A percentile compares a stretch with the other conserved stretches of the same genome.
Evolutionary conservation across 179 eudicot species (phyloP).

Genomic region (Silene vulgaris): DNA sequence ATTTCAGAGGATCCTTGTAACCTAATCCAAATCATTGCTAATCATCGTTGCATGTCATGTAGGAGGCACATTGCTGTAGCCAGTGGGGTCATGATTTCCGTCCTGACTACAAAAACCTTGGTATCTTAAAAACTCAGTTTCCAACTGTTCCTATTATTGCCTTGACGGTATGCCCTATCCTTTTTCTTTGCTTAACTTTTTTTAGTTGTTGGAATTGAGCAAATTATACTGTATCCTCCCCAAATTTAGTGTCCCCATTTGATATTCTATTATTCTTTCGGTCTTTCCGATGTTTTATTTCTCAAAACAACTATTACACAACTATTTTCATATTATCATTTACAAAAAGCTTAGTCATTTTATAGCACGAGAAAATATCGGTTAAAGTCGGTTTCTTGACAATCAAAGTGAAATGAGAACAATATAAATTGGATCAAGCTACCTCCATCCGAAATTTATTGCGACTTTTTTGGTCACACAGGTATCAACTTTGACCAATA

Average conservation of each 20-base stretch:
- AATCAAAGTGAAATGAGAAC: too few species aligned
- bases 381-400: too few species aligned
- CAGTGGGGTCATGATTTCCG: slow-evolving; percentile 99
- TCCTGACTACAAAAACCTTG: slow-evolving; percentile 95
- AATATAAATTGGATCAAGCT: too few species aligned
- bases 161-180: slow-evolving; percentile 58
- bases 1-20: slow-evolving; percentile 1
- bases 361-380: too few species aligned
- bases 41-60: slow-evolving; percentile 17
- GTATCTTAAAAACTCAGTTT: slow-evolving; percentile 96
- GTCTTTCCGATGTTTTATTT: too few species aligned
- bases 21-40: slow-evolving; percentile 9
- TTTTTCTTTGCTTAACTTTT: not conserved
- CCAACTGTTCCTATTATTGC: slow-evolving; percentile 87
- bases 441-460: too few species aligned
- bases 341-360: too few species aligned
- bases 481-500: too few species aligned
- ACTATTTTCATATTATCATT: too few species aligned
- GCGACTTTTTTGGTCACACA: too few species aligned
- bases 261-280: too few species aligned
- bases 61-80: slow-evolving; percentile 99
- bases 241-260: slow-evolving; percentile 4
- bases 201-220: not conserved
- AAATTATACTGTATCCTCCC: not conserved
- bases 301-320: too few species aligned